Conservation (phyloP, 345 rosid species). For the Capsella bursapastoris region DNA sequence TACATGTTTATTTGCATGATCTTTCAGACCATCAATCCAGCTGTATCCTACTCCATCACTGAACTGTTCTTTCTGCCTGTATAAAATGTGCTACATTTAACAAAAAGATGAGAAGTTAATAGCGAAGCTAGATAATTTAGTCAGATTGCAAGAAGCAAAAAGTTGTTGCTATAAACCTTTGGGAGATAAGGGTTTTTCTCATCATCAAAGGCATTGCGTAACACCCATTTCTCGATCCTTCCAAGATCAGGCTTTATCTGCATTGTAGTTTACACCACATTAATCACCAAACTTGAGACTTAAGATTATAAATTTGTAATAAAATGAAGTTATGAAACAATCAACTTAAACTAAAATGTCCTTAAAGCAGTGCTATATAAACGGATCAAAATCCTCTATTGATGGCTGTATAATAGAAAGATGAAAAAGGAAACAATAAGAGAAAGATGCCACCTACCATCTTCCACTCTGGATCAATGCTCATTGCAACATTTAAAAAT, state of each 20-base stretch:
- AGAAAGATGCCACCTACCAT: constrained; percentile 55
- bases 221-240: constrained; percentile 86
- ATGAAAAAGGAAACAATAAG: constrained; percentile 1
- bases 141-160: constrained; percentile 9
- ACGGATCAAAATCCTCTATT: not conserved
- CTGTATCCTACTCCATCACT: constrained; percentile 91
- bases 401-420: not conserved
- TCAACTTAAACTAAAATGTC: not conserved
- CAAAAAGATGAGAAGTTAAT: constrained; percentile 29
- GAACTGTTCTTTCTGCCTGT: constrained; percentile 89
- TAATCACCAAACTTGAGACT: not conserved
- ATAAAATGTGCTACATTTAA: constrained; percentile 63
- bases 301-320: not conserved
- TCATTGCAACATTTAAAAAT: constrained; percentile 70
- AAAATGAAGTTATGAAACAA: not conserved
- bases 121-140: constrained; percentile 21
- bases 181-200: constrained; percentile 76
- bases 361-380: not conserved
- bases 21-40: constrained; percentile 88
- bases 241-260: constrained; percentile 75
- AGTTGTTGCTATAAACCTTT: constrained; percentile 51
- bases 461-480: constrained; percentile 85
- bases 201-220: constrained; percentile 87
- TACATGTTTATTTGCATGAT: constrained; percentile 71
- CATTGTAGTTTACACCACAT: constrained; percentile 17